Base-by-base conservation (phyloP, 345 rosid species). In the Sonneratia alba region DNA sequence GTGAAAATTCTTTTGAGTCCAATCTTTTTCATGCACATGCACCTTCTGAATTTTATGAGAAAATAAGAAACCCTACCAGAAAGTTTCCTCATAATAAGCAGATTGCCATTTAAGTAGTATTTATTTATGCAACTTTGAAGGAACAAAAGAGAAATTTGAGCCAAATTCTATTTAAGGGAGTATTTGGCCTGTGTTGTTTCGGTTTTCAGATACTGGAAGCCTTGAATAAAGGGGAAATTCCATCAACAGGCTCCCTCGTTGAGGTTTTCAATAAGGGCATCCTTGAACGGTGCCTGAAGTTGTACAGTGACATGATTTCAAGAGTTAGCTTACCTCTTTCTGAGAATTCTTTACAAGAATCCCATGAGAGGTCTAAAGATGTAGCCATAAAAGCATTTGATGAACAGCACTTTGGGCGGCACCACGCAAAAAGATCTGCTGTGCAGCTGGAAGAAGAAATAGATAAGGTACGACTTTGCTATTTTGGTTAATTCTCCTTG, bases 161-260 rank as follows among this genome's bases (percentile, higher is more conserved):
- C 66, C 7, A 13, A 36, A 48, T 72, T 15, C 63, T 7, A 22
- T 74, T 43, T 27, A 56, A 57, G 21, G 61, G 70, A 47, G 59
- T 53, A 16, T 53, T 74, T 71, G 69, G 22, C 36, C 27, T 36
- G 19, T 66, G 15, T 68, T 78, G 69, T 51, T 61, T 71, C 37
- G 53, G 22, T 73, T 79, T 84, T 72, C 87, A 96, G 99, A 96
- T 96, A 75, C 88, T 96, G 59, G 97, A 92, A 77, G 99, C 99
- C 43, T 80, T 96, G 80, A 96, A 96, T 78, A 96, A 96, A 81
- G 99, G 99, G 70, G 98, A 96, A 83, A 96, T 96, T 77, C 99
- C 99, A 79, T 87, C 99, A 63, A 96, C 99, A 40, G 99, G 99
- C 73, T 96, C 98, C 72, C 87, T 96, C 38, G 99, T 96, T 78